Conservation (phyloP, 2,329 filamentous ascomycete species). For the Pseudocercospora ulei region DNA sequence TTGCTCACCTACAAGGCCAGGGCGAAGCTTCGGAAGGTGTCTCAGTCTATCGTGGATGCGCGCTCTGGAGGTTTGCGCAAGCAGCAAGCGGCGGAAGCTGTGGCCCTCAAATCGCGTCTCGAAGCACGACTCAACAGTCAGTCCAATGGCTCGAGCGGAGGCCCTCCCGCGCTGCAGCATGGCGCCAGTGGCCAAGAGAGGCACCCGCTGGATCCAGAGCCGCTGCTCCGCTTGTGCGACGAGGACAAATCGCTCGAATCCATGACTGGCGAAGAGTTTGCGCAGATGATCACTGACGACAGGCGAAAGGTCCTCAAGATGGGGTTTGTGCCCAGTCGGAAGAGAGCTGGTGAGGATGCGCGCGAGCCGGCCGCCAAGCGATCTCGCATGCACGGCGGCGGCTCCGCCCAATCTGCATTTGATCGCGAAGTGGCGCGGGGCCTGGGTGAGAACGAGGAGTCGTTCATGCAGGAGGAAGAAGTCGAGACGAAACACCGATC, state of each 20-base stretch:
- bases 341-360: constrained; percentile 13
- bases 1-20: constrained; percentile 86
- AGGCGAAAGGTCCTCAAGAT: constrained; percentile 54
- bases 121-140: constrained; percentile 32
- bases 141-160: constrained; percentile 3
- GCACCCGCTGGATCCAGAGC: constrained; percentile 52
- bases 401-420: constrained; percentile 22
- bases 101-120: constrained; percentile 46
- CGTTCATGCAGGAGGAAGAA: constrained; percentile 82
- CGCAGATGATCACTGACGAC: constrained; percentile 50
- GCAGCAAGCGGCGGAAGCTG: constrained; percentile 59
- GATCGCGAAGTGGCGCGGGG: constrained; percentile 88
- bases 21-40: constrained; percentile 69
- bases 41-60: constrained; percentile 61
- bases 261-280: constrained; percentile 50
- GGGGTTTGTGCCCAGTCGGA: constrained; percentile 55
- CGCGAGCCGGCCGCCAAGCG: constrained; percentile 24
- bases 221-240: constrained; percentile 52
- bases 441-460: constrained; percentile 86
- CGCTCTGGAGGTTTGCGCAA: constrained; percentile 57
- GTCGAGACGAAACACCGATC: constrained; percentile 56
- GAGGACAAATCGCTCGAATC: constrained; percentile 55
- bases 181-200: constrained; percentile 11
- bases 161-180: background rate
- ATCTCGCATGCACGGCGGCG: constrained; percentile 23